Base-by-base conservation (phyloP, 768 basidiomycete species). In the Mycena alexandri region DNA sequence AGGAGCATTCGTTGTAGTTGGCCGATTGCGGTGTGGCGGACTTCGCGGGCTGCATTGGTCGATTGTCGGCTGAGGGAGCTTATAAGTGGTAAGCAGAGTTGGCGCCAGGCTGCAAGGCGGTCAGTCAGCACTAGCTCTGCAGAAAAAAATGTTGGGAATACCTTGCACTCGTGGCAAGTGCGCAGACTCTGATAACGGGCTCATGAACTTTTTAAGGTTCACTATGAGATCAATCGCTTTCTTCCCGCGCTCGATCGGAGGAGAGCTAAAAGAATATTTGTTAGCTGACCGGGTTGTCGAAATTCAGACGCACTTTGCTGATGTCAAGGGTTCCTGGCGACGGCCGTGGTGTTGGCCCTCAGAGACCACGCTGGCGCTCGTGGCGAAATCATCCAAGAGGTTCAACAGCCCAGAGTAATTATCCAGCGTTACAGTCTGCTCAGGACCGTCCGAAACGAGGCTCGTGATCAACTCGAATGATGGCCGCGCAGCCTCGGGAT, bases 381-480 rank as follows among this genome's bases (percentile, higher is more conserved):
- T 88, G 3, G 93, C 94, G 79, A 95, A 98, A 59, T 96, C 94
- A 66, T 96, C 93, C 64, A 99, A 76, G 19, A 95, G 83, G 36
- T 90, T 89, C 36, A 96, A 82, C 24, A 98, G 83, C 3, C 93
- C 94, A 2, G 80, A 76, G 77, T 93, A 92, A 75, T 95, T 98
- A 73, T 98, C 97, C 2, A 82, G 76, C 0, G 89, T 88, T 50
- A 98, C 83, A 13, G 81, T 79, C 61, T 89, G 87, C 38, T 84
- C 82, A 13, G 85, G 78, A n/a, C 87, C 88, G 59, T 92, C 90
- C 0, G 85, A 77, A 16, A 86, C 84, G n/a, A 98, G 83, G 46
- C 79, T 81, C 19, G 85, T 79, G n/a, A 97, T 81, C 21, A 98
- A 85, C 21, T 90, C 90, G 74, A 98, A 93, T 2, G 97, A 92